These are phyloP conservation scores for Starmerella vitae DNA, from an alignment of 805 yeast genomes.

Conservation along the genomic window DNA sequence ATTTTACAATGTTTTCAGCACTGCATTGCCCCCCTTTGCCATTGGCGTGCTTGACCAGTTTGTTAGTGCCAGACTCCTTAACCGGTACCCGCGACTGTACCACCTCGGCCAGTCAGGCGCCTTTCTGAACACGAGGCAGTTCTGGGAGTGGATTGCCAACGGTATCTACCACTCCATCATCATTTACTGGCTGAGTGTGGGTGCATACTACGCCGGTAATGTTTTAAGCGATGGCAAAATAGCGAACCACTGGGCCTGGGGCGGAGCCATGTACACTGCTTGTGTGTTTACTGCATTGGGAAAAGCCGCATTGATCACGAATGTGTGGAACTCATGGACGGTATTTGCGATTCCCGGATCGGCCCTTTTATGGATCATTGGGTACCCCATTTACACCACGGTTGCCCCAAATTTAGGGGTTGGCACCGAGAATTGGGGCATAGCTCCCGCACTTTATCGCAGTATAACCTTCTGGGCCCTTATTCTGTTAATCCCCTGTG, in stretches of 20 bases:
- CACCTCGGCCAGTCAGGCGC: constrained; percentile 78
- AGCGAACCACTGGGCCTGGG: constrained; percentile 91
- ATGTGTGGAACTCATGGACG: constrained; percentile 91
- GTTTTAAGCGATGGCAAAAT: constrained; percentile 48
- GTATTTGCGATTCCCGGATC: constrained; percentile 92
- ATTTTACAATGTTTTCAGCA: constrained; percentile 83
- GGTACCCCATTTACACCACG: constrained; percentile 76
- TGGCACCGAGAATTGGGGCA: constrained; percentile 75
- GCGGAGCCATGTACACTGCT: constrained; percentile 75
- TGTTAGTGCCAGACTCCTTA: constrained; percentile 76
- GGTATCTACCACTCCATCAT: constrained; percentile 91
- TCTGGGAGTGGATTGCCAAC: constrained; percentile 95
- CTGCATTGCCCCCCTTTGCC: constrained; percentile 91
- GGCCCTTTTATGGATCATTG: constrained; percentile 62
- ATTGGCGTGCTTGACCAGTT: constrained; percentile 95
- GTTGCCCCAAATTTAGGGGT: constrained; percentile 74
- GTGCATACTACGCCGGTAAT: constrained; percentile 56
- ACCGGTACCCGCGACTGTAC: constrained; percentile 85
- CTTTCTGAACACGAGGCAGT: constrained; percentile 79
- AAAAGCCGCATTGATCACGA: constrained; percentile 84
- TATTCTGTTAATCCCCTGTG: constrained; percentile 54
- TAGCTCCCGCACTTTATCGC: constrained; percentile 60
- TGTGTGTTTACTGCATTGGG: constrained; percentile 83
- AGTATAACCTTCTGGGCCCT: constrained; percentile 74
- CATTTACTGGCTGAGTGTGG: constrained; percentile 57